Evolutionary conservation across 2,329 filamentous ascomycete genomes (phyloP).

Genomic region (Arthrinium puccinioides): DNA sequence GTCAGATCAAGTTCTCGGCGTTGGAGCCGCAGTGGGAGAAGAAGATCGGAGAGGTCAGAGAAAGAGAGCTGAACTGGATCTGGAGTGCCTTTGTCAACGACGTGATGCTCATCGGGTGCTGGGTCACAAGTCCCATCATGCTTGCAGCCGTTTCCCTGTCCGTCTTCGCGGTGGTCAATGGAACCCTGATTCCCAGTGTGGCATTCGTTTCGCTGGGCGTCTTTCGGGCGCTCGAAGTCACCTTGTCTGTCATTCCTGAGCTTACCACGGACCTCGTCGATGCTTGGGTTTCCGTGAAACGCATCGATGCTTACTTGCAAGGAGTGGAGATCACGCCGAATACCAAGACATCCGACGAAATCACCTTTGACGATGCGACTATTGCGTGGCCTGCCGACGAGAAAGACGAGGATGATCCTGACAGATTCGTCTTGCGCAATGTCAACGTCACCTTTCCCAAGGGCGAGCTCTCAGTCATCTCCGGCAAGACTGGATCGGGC

Average conservation of each 20-base stretch:
- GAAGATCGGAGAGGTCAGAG: slow-evolving; percentile 58
- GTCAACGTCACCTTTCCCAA: slow-evolving; percentile 60
- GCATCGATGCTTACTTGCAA: slow-evolving; percentile 65
- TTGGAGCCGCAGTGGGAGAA: slow-evolving; percentile 68
- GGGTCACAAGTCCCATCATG: slow-evolving; percentile 67
- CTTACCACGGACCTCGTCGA: slow-evolving; percentile 65
- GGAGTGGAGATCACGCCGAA: slow-evolving; percentile 55
- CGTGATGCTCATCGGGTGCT: slow-evolving; percentile 55
- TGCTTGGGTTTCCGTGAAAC: slow-evolving; percentile 62
- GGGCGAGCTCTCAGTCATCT: slow-evolving; percentile 65
- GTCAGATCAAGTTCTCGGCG: slow-evolving; percentile 80
- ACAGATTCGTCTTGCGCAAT: slow-evolving; percentile 58
- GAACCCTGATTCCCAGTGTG: slow-evolving; percentile 59
- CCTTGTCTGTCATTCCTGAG: slow-evolving; percentile 65
- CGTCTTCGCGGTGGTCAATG: slow-evolving; percentile 58
- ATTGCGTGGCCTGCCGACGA: slow-evolving; percentile 70
- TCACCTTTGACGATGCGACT: slow-evolving; percentile 60
- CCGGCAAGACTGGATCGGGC: slow-evolving; percentile 70
- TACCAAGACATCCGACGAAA: slow-evolving; percentile 46
- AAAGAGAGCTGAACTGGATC: slow-evolving; percentile 58
- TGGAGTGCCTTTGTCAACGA: slow-evolving; percentile 62
- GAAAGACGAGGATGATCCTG: slow-evolving; percentile 45
- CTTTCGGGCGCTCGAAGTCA: slow-evolving; percentile 66
- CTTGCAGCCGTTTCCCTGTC: slow-evolving; percentile 65
- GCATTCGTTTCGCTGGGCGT: slow-evolving; percentile 74